Evolutionary conservation across 495 filamentous ascomycete genomes (phyloP), one percentile per base, ranked within the genome.

Genomic region (Penicillium canescens): DNA sequence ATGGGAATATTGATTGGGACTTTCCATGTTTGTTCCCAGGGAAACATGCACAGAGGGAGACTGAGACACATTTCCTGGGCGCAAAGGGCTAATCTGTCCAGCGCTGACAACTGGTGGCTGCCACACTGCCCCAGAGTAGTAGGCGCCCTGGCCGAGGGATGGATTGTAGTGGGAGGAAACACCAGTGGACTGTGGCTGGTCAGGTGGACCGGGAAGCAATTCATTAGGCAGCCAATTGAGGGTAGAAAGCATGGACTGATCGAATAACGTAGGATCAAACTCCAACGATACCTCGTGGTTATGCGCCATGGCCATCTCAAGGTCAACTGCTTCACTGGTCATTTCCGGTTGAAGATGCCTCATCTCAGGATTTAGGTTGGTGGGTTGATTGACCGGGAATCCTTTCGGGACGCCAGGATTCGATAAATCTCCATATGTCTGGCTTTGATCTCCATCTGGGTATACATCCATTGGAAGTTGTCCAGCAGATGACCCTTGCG

Each of bases 171-270:
- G 64, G 4, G 56, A 54, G 21, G 57, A 18, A 9, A 46, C 20
- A 14, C 54, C 39, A 9, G 54, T 40, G 3, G 54, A 24, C 16
- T 60, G 56, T 26, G 50, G 7, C 6, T 56, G 50, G 12, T 60
- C 54, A 9, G 58, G 6, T 33, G 59, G 33, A 20, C 52, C 52
- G 6, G 56, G 24, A 13, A 66, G 55, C 20, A 68, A 41, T 37
- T 67, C 68, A 13, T 61, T 60, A 13, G 71, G 63, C 9, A 74
- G 57, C 73, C 73, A 77, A 42, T 77, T 75, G 18, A 75, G 63
- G 1, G 67, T 65, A 18, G 69, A 65, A 40, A 60, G 31, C 39
- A 60, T 58, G 6, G 64, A 65, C 12, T 60, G 63, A 31, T 65
- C 66, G 20, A 70, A 55, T 8, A 66, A 52, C 1, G 63, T 52